phyloP scores from a whole-genome alignment of 2,329 filamentous ascomycete genomes.

The Fusarium bactridioides region DNA sequence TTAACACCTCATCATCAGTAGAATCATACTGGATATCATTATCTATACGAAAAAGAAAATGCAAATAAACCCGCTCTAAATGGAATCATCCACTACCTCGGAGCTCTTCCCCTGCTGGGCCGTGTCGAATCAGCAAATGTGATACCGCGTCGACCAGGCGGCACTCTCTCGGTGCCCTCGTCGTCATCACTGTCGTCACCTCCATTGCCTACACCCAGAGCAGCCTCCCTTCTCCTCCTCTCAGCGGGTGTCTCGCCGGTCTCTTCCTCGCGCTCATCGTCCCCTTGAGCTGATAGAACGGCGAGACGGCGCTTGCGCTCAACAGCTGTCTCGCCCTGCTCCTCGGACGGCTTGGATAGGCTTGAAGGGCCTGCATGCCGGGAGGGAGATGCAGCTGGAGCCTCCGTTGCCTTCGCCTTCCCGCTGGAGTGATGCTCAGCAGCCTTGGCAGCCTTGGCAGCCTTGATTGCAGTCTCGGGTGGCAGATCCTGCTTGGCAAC shows the following conservation, averaged over 20 bases:
- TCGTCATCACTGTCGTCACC: constrained; percentile 59
- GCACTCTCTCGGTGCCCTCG: constrained; percentile 63
- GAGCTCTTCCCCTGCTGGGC: constrained; percentile 29
- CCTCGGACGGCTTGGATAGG: constrained; percentile 31
- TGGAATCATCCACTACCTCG: constrained; percentile 12
- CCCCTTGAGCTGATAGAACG: constrained; percentile 55
- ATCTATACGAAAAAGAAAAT: constrained; percentile 34
- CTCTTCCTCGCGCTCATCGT: constrained; percentile 50
- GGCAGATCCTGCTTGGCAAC: constrained; percentile 54
- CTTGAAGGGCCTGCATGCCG: constrained; percentile 15
- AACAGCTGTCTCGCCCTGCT: constrained; percentile 69
- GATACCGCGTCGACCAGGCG: constrained; percentile 63
- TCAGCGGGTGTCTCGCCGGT: constrained; percentile 77
- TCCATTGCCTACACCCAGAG: constrained; percentile 67
- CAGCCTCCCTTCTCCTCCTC: constrained; percentile 75
- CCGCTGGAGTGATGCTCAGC: constrained; percentile 12
- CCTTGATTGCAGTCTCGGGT: constrained; percentile 27
- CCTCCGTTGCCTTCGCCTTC: not conserved
- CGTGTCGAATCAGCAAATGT: constrained; percentile 63
- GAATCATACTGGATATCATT: constrained; percentile 27
- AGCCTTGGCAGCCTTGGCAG: constrained; percentile 34
- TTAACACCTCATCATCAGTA: constrained; percentile 13
- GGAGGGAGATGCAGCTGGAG: constrained; percentile 23
- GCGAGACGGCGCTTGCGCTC: constrained; percentile 73
- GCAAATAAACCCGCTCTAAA: constrained; percentile 26